These are phyloP conservation scores for Russula foetens DNA, from an alignment of 768 basidiomycete genomes.

Conservation along the genomic window DNA sequence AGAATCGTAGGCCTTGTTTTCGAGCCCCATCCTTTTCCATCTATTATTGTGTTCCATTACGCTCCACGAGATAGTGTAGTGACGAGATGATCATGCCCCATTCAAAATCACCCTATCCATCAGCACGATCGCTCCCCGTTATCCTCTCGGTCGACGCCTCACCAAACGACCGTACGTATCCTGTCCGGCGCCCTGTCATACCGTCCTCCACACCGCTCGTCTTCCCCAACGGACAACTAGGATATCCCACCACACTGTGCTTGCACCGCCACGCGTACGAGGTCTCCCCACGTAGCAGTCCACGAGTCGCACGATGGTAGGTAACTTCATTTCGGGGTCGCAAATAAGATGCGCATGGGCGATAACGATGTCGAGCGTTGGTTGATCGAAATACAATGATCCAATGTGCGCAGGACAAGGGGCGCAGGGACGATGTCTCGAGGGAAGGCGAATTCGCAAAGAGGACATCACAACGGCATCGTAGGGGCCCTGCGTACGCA, in stretches of 20 bases:
- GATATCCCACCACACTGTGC: not conserved
- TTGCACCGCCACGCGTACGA: slow-evolving; percentile 32
- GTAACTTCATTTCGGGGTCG: slow-evolving; percentile 17
- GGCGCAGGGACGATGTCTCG: slow-evolving; percentile 29
- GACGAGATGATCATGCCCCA: not conserved
- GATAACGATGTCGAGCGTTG: slow-evolving; percentile 37
- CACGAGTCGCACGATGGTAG: slow-evolving; percentile 37
- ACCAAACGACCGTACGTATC: slow-evolving; percentile 36
- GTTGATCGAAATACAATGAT: slow-evolving; percentile 44
- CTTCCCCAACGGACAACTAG: not conserved
- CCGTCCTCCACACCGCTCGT: slow-evolving; percentile 8
- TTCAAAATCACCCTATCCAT: slow-evolving; percentile 20
- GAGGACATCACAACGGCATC: slow-evolving; percentile 22
- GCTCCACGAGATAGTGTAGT: not conserved
- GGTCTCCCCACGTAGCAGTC: slow-evolving; percentile 47
- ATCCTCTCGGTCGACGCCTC: slow-evolving; percentile 46
- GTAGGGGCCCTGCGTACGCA: slow-evolving; percentile 26
- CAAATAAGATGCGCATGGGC: slow-evolving; percentile 33
- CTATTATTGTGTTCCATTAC: not conserved
- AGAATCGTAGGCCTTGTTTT: not conserved
- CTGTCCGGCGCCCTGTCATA: slow-evolving; percentile 24
- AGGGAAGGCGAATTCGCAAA: slow-evolving; percentile 33
- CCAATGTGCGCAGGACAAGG: slow-evolving; percentile 34
- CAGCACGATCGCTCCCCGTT: slow-evolving; percentile 44
- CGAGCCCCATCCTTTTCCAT: not conserved